A percentile compares a stretch with the other conserved stretches of the same genome.
phyloP scores from a whole-genome alignment of 83 land plant genomes.

The Thuja plicata region DNA sequence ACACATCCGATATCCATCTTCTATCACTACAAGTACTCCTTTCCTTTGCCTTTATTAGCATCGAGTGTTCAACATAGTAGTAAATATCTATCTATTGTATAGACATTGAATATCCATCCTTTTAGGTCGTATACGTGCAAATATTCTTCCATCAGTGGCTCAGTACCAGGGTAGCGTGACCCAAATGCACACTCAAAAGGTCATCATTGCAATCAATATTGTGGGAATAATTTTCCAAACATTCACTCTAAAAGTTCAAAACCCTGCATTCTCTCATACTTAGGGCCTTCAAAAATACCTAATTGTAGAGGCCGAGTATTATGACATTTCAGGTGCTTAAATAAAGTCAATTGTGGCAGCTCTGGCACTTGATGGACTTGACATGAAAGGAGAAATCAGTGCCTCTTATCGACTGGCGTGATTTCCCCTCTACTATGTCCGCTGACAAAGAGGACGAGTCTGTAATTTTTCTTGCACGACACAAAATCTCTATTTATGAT shows the following conservation, averaged over 20 bases:
- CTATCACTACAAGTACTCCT: no score
- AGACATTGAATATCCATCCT: neutral
- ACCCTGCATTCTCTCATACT: neutral
- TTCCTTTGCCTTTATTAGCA: no score
- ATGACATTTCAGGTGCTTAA: slow-evolving; percentile 48
- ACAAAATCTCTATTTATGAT: slow-evolving; percentile 78
- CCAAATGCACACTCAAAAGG: neutral
- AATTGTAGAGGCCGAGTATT: slow-evolving; percentile 73
- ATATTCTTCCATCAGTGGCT: neutral
- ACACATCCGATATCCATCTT: no score
- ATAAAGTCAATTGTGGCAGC: slow-evolving; percentile 56
- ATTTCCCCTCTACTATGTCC: slow-evolving; percentile 48
- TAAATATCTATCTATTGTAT: no score
- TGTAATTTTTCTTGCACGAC: slow-evolving; percentile 73
- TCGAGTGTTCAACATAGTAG: no score
- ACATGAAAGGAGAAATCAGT: slow-evolving; percentile 48
- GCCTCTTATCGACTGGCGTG: slow-evolving; percentile 50
- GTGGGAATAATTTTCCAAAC: slow-evolving; percentile 6
- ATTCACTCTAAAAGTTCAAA: neutral
- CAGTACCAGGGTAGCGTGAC: neutral
- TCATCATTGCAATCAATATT: neutral
- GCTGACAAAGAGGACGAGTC: slow-evolving; percentile 59
- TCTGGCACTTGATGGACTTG: slow-evolving; percentile 62
- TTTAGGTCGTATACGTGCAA: no score
- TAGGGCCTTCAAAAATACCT: slow-evolving; percentile 28